Base-by-base conservation (phyloP, 495 filamentous ascomycete genomes). In the Penicillium paradoxum region DNA sequence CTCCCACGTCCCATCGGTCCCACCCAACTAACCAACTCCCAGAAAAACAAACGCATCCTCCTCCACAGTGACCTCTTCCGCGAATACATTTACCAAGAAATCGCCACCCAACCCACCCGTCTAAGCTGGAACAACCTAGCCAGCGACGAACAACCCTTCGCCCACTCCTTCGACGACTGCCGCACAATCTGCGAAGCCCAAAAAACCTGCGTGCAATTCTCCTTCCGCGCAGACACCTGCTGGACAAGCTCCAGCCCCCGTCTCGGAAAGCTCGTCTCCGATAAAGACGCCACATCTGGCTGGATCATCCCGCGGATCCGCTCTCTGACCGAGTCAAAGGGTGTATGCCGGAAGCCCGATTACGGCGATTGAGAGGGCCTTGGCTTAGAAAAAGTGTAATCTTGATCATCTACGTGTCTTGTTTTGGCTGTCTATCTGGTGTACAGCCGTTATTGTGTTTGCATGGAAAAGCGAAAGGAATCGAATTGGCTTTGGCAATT, bases 41-140 rank as follows among this genome's bases (percentile, higher is more conserved):
- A 73, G 71, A 65, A 63, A 54, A 59, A 70, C n/a, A 68, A 64
- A 42, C 55, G 54, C 21, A 49, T 68, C 37, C 66, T 76, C 24
- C 68, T 75, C 6, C 73, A 76, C 54, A 60, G 66, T 48, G 71
- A 76, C 43, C 53, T 75, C 47, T 76, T 76, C 65, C 66, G 66
- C 40, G 72, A 75, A 65, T 65, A 64, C 51, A 63, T 76, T 48
- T 70, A 63, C 51, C 73, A 69, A 18, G 61, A 69, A 53, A 65
- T 72, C 46, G 60, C 59, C 21, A 44, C 60, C 5, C 48, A 57
- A 6, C 55, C 64, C 17, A 49, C 62, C 19, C 64, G 72, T 19
- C 46, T 64, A 9, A 61, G 62, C 51, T 79, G 75, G 75, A 73
- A 79, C 56, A 79, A 79, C 50, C 56, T 73, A 6, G 65, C 68